Base-by-base conservation (phyloP, 176 grass and related monocot genomes). In the Stipa capillata region DNA sequence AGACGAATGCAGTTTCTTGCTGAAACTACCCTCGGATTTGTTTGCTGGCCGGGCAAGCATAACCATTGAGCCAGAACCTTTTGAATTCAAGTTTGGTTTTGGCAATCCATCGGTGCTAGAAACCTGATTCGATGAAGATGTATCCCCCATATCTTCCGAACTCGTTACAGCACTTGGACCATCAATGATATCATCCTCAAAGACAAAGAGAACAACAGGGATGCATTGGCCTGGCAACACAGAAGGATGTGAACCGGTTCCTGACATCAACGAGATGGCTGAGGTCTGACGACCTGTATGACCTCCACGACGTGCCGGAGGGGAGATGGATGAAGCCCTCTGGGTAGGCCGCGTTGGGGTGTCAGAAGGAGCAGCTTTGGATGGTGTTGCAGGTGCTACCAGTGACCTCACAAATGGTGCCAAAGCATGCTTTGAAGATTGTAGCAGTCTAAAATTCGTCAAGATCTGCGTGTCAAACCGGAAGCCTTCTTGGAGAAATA, bases 161-260 rank as follows among this genome's bases (percentile, higher is more conserved):
- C 37, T 98, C 58, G 75, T 0, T 18, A 51, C 41, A 71, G 57
- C 43, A 80, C 49, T 88, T 68, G 87, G 73, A 75, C 41, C 80
- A 85, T 98, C 90, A 65, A 77, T 29, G 6, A 71, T 5, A 63
- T 89, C 84, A 80, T 94, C 92, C 80, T 87, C 71, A 50, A 98
- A 92, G 29, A 94, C 92, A 87, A 98, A 98, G 78, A 98, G 92
- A 74, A 94, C 86, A 81, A 89, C 83, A 43, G 96, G 96, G 51
- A 81, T 61, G 66, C 87, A 90, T 39, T 92, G 93, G 8, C 90
- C 89, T 4, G 79, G 87, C 24, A 89, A 42, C 44, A 88, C 72
- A 41, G 72, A 82, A 56, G 69, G 44, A 85, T 79, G 57, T 32
- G 82, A 81, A 68, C 78, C 77, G 60, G 74, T 83, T 57, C 85